Conservation (phyloP, 2,329 filamentous ascomycete species). For the Colletotrichum filicis region DNA sequence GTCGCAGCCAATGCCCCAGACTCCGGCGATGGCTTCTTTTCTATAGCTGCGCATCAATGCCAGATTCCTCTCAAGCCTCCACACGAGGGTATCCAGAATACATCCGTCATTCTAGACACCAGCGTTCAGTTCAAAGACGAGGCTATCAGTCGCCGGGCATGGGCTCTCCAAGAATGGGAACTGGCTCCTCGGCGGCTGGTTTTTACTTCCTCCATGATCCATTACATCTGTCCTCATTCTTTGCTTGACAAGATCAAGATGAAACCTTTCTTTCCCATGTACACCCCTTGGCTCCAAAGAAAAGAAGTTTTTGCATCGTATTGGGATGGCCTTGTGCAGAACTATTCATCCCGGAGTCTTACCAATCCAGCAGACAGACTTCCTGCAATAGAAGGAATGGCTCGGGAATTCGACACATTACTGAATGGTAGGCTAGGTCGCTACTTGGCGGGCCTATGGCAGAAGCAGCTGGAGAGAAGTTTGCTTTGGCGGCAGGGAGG, state of each 20-base stretch:
- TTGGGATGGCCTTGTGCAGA: not conserved
- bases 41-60: not conserved
- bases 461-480: not conserved
- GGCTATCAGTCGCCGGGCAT: not conserved
- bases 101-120: not conserved
- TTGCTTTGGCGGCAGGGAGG: not conserved
- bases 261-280: not conserved
- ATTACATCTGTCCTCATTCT: not conserved
- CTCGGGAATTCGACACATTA: not conserved
- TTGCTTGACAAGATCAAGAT: not conserved
- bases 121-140: not conserved
- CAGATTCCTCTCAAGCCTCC: not conserved
- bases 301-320: not conserved
- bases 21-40: not conserved
- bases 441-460: not conserved
- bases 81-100: not conserved
- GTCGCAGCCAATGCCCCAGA: not conserved
- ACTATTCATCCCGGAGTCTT: not conserved
- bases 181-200: not conserved
- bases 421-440: not conserved
- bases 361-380: not conserved
- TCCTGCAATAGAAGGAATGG: not conserved
- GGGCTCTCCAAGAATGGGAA: not conserved
- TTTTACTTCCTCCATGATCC: not conserved
- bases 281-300: not conserved